These are phyloP conservation scores for Boletus bicolor DNA, from an alignment of 768 basidiomycete genomes.

Conservation along the genomic window DNA sequence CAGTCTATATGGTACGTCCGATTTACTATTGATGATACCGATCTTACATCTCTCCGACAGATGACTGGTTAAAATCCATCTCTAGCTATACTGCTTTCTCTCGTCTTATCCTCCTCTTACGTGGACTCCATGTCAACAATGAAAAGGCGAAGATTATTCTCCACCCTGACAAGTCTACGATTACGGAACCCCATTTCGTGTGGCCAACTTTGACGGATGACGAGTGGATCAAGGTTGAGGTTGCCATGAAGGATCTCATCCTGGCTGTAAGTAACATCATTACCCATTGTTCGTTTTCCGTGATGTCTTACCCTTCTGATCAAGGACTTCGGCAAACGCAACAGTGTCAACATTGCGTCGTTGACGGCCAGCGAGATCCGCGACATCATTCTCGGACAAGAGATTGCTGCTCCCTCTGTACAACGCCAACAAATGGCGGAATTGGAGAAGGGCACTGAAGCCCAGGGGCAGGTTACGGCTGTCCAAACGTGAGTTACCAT, in stretches of 20 bases:
- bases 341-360: slow-evolving; percentile 98
- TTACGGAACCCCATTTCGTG: slow-evolving; percentile 96
- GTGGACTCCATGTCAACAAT: slow-evolving; percentile 97
- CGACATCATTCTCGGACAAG: slow-evolving; percentile 98
- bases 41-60: slow-evolving; percentile 35
- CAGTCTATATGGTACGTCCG: slow-evolving; percentile 78
- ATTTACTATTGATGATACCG: background rate
- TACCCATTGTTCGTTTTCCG: background rate
- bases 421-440: slow-evolving; percentile 99
- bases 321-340: slow-evolving; percentile 96
- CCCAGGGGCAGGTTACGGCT: slow-evolving; percentile 92
- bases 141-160: slow-evolving; percentile 99
- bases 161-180: slow-evolving; percentile 94
- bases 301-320: slow-evolving; percentile 15
- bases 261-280: slow-evolving; percentile 53
- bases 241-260: slow-evolving; percentile 97
- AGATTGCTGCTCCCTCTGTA: slow-evolving; percentile 92
- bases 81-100: slow-evolving; percentile 99
- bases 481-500: slow-evolving; percentile 68
- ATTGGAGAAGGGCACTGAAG: slow-evolving; percentile 93
- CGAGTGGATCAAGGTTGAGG: slow-evolving; percentile 99
- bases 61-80: slow-evolving; percentile 99
- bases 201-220: slow-evolving; percentile 93
- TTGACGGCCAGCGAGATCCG: slow-evolving; percentile 95
- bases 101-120: slow-evolving; percentile 92